Base-by-base conservation (phyloP, 768 basidiomycete genomes). In the Aureoboletus auriporus region DNA sequence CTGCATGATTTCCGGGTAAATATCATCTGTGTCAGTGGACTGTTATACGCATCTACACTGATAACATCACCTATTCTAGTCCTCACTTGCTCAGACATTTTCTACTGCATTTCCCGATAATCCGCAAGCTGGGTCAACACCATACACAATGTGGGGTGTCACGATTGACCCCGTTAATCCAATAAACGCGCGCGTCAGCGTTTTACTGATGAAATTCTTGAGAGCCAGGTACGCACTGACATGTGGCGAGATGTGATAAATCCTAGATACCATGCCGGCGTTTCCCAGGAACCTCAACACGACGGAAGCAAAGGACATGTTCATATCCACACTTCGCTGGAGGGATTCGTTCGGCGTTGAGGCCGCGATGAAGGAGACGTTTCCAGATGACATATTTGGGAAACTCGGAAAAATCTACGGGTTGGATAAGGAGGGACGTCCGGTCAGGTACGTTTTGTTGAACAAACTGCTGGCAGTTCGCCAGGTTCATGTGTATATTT, bases 141-240 rank as follows among this genome's bases (percentile, higher is more conserved):
- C 82, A 8, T 75, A 86, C 54, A 66, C 55, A 6, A 63, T 92
- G 48, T 92, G 89, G 89, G 85, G 87, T 26, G 79, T 92, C 16
- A 66, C 61, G 1, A 76, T 92, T 26, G 77, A 86, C 63, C 84
- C 89, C 3, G 51, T 47, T 3, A 69, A 71, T 47, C 77, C 79
- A 11, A 59, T 58, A 40, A 77, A 88, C 61, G 81, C 87, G 1
- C 76, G 78, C 8, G 78, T 80, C 50, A 89, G 85, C 58, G 86
- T 91, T 29, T 59, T 91, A 8, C 72, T 92, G 33, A 80, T 90
- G 78, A 90, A 91, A 61, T 92, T 91, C 71, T 69, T 89, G 28
- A 76, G 85, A 48, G 89, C 89, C 5, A 78, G 85, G 86, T 82
- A 56, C 31, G 65, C 38, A n/a, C n/a, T n/a, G n/a, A n/a, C n/a